Base-by-base conservation (phyloP, 169 alveolate genomes). In the Plasmodium vinckei region DNA sequence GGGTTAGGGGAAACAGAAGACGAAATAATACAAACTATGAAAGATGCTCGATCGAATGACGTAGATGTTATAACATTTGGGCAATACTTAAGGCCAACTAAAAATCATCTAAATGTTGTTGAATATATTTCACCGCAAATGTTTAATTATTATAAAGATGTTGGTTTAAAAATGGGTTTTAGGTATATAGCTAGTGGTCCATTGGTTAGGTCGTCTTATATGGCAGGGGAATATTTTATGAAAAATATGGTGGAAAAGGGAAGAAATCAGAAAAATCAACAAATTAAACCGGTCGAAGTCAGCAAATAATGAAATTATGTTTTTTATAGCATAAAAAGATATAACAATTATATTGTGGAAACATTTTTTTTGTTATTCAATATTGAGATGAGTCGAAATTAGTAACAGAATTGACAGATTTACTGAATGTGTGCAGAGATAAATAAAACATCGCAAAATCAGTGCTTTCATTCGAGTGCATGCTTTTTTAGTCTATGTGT, bases 171-270 rank as follows among this genome's bases (percentile, higher is more conserved):
- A 47, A 72, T 90, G 91, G 95, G 95, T 4, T 93, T 93, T 82
- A 87, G 60, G 56, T 90, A 90, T 69, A 87, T 87, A 19, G 95
- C 95, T 6, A 73, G 93, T 10, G 95, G 95, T 25, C 95, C 95
- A 9, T 72, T 93, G 46, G 87, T 87, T 23, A 65, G 95, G n/a
- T 87, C 93, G 4, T 87, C 93, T 12, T 93, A 93, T 60, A 87
- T 73, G 57, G 95, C 95, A 2, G 94, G 95, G 1, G 95, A 93
- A 49, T 90, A 68, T 67, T 93, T 56, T 64, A 89, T 92, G 89
- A 75, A 87, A 61, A 69, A 56, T 42, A 60, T 87, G 54, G 73
- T 87, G 19, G 59, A 82, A 5, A 17, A 87, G 25, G 56, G 72
- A 23, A 69, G 44, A 53, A 54, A 67, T 33, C 42, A 33, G 7